Evolutionary conservation across 768 basidiomycete species (phyloP).

Genomic region (Daedalea quercina): DNA sequence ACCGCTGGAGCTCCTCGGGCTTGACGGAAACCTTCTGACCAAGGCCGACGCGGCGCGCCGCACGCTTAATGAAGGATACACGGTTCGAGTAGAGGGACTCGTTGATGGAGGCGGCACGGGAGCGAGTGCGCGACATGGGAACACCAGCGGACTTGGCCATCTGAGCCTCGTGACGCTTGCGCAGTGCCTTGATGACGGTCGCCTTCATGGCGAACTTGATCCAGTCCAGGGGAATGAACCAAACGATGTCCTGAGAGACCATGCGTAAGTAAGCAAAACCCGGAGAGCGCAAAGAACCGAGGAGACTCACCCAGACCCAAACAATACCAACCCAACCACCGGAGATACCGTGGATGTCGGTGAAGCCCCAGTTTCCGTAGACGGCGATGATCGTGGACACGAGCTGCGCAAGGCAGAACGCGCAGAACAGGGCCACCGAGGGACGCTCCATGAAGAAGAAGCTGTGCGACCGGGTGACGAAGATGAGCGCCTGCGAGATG

Average conservation of each 20-base stretch:
- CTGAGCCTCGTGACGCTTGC: conserved; percentile 48
- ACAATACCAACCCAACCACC: conserved; percentile 97
- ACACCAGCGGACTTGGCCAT: conserved; percentile 32
- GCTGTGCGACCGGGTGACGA: conserved; percentile 88
- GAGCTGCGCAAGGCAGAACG: conserved; percentile 92
- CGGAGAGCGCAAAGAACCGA: not conserved
- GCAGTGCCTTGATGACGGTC: conserved; percentile 81
- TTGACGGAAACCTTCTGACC: conserved; percentile 74
- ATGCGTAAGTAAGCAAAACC: not conserved
- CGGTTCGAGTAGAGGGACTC: conserved; percentile 94
- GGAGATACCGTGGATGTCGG: conserved; percentile 68
- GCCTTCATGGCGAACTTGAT: conserved; percentile 98
- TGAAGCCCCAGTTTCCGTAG: conserved; percentile 94
- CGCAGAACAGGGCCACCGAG: conserved; percentile 79
- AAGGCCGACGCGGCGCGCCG: conserved; percentile 84
- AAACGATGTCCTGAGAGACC: conserved; percentile 76
- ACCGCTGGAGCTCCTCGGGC: conserved; percentile 79
- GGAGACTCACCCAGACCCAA: conserved; percentile 82
- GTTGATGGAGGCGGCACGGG: conserved; percentile 83
- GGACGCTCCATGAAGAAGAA: conserved; percentile 98
- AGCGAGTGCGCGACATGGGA: conserved; percentile 80
- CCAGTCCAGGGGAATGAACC: conserved; percentile 93
- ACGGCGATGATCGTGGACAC: conserved; percentile 94
- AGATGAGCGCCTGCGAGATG: conserved; percentile 82
- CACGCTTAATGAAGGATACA: conserved; percentile 86